Evolutionary conservation across 768 basidiomycete species (phyloP).

Genomic region (Leccinum boreale): DNA sequence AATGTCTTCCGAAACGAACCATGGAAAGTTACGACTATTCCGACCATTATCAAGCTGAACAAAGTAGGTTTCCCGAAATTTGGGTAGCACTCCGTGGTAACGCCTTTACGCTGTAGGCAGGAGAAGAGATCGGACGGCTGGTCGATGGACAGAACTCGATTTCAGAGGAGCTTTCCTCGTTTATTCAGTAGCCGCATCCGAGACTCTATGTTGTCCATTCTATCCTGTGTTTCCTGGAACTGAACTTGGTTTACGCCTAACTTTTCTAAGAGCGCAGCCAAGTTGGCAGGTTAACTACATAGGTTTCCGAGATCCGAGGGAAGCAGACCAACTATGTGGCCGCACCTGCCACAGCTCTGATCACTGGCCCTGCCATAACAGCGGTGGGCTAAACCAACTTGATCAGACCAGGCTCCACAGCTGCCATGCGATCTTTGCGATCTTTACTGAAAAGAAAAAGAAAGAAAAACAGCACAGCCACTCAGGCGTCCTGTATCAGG

Average conservation of each 20-base stretch:
- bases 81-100: neutral
- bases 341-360: neutral
- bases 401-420: neutral
- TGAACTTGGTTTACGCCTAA: neutral
- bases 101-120: constrained; percentile 14
- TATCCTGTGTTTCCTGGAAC: constrained; percentile 6
- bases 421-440: neutral
- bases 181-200: constrained; percentile 18
- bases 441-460: too few relatives aligned
- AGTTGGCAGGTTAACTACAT: neutral
- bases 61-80: constrained; percentile 42
- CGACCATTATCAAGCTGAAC: constrained; percentile 61
- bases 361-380: neutral
- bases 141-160: constrained; percentile 28
- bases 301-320: neutral
- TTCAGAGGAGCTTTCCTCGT: constrained; percentile 15
- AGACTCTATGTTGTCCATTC: neutral
- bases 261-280: neutral
- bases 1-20: constrained; percentile 61
- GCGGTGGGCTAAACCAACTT: neutral
- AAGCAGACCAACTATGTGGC: neutral
- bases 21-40: constrained; percentile 58
- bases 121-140: constrained; percentile 27
- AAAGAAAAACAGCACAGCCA: neutral
- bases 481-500: neutral